phyloP scores from a whole-genome alignment of 2,329 filamentous ascomycete genomes.

The Talaromyces pinophilus region DNA sequence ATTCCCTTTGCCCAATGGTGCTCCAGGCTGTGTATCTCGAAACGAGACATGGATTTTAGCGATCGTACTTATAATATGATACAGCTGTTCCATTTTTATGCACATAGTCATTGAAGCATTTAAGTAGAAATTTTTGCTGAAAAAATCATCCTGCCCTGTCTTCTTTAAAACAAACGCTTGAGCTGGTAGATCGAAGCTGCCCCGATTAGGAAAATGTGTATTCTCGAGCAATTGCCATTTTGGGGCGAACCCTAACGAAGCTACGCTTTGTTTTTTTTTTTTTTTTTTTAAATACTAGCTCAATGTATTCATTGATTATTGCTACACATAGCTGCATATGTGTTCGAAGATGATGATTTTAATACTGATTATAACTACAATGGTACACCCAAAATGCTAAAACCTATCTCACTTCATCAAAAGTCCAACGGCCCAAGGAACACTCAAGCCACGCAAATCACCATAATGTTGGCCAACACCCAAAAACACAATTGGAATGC shows the following conservation, averaged over 20 bases:
- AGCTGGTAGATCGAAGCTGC: not conserved
- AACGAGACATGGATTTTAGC: too few relatives aligned
- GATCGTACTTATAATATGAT: too few relatives aligned
- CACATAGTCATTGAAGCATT: too few relatives aligned
- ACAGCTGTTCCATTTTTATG: too few relatives aligned
- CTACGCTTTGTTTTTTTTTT: too few relatives aligned
- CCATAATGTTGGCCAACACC: constrained; percentile 71
- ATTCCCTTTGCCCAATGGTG: too few relatives aligned
- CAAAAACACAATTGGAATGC: constrained; percentile 92
- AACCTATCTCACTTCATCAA: constrained; percentile 53
- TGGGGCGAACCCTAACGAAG: too few relatives aligned
- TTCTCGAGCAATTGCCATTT: not conserved
- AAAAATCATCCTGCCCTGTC: not conserved
- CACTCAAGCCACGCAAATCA: constrained; percentile 64
- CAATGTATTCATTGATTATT: not conserved
- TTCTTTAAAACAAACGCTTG: not conserved
- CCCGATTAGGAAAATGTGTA: not conserved
- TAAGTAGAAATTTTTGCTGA: not conserved
- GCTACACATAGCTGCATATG: too few relatives aligned
- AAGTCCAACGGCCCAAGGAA: constrained; percentile 63
- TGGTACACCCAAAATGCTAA: not conserved
- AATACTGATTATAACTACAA: not conserved
- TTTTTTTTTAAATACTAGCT: not conserved
- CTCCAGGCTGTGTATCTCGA: too few relatives aligned
- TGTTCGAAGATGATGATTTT: not conserved